Percentiles rank a stretch among this genome's conserved stretches.
Conservation (phyloP, 2,329 filamentous ascomycete species). For the Penicillium sp. region DNA sequence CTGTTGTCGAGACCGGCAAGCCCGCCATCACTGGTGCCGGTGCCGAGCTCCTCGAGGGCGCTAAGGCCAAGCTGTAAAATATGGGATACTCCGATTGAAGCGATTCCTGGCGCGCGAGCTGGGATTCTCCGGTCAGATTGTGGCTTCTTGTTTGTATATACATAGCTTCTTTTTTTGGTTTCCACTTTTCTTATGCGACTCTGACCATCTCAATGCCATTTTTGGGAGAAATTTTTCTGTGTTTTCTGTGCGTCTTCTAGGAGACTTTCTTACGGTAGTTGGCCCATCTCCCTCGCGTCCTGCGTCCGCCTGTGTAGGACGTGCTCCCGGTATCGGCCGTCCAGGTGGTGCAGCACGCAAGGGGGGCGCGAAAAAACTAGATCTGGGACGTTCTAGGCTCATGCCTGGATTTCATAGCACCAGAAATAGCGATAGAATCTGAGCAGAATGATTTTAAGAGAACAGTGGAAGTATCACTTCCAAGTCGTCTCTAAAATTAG, state of each 20-base stretch:
- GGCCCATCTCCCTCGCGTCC: neutral
- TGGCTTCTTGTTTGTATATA: constrained; percentile 26
- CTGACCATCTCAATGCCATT: neutral
- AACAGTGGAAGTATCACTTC: neutral
- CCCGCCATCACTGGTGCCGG: constrained; percentile 78
- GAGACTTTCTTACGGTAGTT: neutral
- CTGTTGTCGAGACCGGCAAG: constrained; percentile 91
- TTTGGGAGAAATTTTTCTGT: no score
- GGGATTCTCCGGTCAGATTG: constrained; percentile 16
- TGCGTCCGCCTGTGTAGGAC: neutral
- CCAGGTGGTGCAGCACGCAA: neutral
- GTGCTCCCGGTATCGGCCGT: neutral
- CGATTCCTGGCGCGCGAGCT: constrained; percentile 19
- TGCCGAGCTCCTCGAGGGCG: constrained; percentile 64
- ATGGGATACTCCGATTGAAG: constrained; percentile 16
- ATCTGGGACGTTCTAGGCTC: neutral
- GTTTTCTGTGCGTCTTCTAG: neutral
- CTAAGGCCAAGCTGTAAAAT: constrained; percentile 52
- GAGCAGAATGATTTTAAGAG: neutral
- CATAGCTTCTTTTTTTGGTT: constrained; percentile 13
- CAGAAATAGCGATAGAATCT: neutral
- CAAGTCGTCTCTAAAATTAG: neutral
- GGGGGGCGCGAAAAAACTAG: neutral
- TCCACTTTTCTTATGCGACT: constrained; percentile 2
- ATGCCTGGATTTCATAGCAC: neutral